These are phyloP conservation scores for Suhomyces coccinellae DNA, from an alignment of 1,139 yeast species.

Conservation along the genomic window DNA sequence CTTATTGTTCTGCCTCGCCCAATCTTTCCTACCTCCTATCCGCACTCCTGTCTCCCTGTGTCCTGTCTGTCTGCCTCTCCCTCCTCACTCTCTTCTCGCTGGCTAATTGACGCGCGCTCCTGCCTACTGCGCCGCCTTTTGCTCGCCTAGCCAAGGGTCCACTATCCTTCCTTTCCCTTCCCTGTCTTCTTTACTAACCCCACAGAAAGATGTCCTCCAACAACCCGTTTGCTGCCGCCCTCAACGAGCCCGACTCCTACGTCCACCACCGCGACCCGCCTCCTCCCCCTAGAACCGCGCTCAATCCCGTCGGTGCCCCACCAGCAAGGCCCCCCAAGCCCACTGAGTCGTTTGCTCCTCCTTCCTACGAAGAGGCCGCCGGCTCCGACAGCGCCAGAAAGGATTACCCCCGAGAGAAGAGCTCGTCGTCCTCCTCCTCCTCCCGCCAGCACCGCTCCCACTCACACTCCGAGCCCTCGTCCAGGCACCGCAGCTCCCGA, in stretches of 20 bases:
- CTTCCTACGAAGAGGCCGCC: slow-evolving; percentile 71
- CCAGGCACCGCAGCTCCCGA: slow-evolving; percentile 16
- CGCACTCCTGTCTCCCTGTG: no score
- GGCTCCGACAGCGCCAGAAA: slow-evolving; percentile 42
- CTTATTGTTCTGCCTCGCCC: no score
- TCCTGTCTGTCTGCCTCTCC: no score
- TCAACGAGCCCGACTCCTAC: slow-evolving; percentile 39
- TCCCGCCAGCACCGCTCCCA: slow-evolving; percentile 19
- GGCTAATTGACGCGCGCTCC: background rate
- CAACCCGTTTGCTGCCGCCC: slow-evolving; percentile 57
- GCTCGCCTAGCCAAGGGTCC: slow-evolving; percentile 1
- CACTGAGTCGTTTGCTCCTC: slow-evolving; percentile 40
- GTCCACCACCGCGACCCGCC: slow-evolving; percentile 39
- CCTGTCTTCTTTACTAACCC: slow-evolving; percentile 27
- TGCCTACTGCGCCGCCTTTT: background rate
- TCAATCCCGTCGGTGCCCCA: slow-evolving; percentile 21
- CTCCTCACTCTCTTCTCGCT: no score
- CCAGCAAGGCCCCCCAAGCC: slow-evolving; percentile 37
- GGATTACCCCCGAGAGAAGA: slow-evolving; percentile 56
- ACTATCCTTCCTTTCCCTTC: background rate
- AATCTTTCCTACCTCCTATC: no score
- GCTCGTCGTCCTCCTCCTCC: slow-evolving; percentile 22
- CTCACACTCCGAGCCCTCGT: slow-evolving; percentile 15
- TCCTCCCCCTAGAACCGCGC: slow-evolving; percentile 25
- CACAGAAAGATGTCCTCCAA: slow-evolving; percentile 49